Conservation (phyloP, 2,329 filamentous ascomycete species). For the Aspergillus fructus region DNA sequence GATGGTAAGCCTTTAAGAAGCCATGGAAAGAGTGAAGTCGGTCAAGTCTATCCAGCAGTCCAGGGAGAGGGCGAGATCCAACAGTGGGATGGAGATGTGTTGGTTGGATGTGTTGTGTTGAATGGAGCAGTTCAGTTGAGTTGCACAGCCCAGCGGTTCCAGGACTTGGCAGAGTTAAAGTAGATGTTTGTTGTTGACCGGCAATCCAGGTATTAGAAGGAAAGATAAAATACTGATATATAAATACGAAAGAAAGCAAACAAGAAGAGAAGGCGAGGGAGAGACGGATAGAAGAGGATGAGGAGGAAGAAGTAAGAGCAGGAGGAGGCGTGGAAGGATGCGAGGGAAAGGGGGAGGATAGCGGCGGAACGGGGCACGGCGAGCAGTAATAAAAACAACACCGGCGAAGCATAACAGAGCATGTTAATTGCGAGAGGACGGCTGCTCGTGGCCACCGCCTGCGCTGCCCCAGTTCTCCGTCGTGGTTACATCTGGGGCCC, state of each 20-base stretch:
- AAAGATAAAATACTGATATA: slow-evolving; percentile 7
- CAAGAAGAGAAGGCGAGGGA: slow-evolving; percentile 44
- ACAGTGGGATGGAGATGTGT: neutral
- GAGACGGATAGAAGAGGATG: slow-evolving; percentile 14
- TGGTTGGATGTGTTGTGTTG: neutral
- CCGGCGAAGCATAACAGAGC: neutral
- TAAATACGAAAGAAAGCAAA: slow-evolving; percentile 11
- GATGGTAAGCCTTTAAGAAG: slow-evolving; percentile 17
- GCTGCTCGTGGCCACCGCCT: neutral
- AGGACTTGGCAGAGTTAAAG: slow-evolving; percentile 5
- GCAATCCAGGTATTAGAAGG: slow-evolving; percentile 8
- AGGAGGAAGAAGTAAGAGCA: slow-evolving; percentile 1
- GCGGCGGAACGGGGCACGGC: neutral
- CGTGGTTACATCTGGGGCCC: neutral
- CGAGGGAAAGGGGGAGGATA: neutral
- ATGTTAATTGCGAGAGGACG: neutral
- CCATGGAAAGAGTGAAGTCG: slow-evolving; percentile 23
- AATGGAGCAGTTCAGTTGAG: neutral
- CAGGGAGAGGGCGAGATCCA: neutral
- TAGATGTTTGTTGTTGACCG: slow-evolving; percentile 1
- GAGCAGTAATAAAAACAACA: too few relatives aligned
- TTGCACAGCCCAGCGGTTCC: slow-evolving; percentile 15
- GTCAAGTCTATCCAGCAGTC: slow-evolving; percentile 17
- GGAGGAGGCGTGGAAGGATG: slow-evolving; percentile 4
- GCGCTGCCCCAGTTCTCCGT: neutral